These are phyloP conservation scores for Alternaria sp. DNA, from an alignment of 2,329 filamentous ascomycete genomes.

Conservation along the genomic window DNA sequence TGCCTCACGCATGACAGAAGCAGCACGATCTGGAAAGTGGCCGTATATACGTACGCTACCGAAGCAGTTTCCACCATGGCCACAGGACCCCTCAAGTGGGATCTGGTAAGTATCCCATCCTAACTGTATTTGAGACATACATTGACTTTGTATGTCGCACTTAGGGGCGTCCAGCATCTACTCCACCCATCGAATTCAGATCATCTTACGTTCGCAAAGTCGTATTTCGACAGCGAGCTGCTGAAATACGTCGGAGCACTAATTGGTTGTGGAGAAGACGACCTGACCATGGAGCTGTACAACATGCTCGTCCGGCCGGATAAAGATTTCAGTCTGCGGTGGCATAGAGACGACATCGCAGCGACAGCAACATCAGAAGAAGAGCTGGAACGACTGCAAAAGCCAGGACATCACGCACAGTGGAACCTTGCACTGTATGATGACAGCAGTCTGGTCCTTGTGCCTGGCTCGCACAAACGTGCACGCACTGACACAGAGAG, in stretches of 20 bases:
- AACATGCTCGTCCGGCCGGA: conserved; percentile 84
- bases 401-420: conserved; percentile 78
- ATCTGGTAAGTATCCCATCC: conserved; percentile 65
- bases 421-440: conserved; percentile 86
- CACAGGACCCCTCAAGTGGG: conserved; percentile 65
- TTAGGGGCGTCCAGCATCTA: conserved; percentile 80
- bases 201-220: conserved; percentile 67
- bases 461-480: conserved; percentile 79
- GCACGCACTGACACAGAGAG: conserved; percentile 76
- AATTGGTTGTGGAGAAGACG: conserved; percentile 61
- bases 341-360: conserved; percentile 87
- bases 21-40: conserved; percentile 77
- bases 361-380: conserved; percentile 71
- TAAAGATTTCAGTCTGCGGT: conserved; percentile 75
- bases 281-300: conserved; percentile 86
- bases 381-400: conserved; percentile 68
- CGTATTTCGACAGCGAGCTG: conserved; percentile 76
- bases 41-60: conserved; percentile 83
- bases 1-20: conserved; percentile 64
- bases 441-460: conserved; percentile 75
- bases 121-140: not conserved
- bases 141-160: not conserved
- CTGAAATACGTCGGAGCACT: conserved; percentile 71
- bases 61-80: conserved; percentile 92
- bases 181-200: conserved; percentile 76